Evolutionary conservation across 2,329 filamentous ascomycete species (phyloP), one percentile per base, ranked within the genome.

Genomic region (Balansia obtecta): DNA sequence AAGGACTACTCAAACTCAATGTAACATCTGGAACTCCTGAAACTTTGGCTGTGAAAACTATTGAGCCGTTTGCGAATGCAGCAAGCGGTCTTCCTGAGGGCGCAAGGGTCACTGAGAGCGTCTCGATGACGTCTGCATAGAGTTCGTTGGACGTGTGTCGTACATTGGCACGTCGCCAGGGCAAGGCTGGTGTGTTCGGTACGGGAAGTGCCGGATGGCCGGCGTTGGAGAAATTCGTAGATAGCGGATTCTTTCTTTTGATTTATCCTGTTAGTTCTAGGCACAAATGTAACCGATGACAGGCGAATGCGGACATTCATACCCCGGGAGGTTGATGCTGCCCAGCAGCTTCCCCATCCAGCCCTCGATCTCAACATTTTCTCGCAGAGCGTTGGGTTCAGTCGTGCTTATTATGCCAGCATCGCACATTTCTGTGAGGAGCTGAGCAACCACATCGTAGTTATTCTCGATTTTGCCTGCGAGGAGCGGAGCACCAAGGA

Each of bases 371-470:
- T 96, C 90, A 13, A 98, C 88, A 13, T 91, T 75, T 63, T 98
- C 93, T 60, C 88, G 79, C 61, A 98, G 70, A 18, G 90, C 88
- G 71, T 98, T 97, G 10, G 87, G 86, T 66, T 98, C 93, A 1
- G 91, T 96, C 51, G 88, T 95, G 61, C 79, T 86, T 37, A 96
- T 77, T n/a, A 83, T 78, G 15, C 93, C 93, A 40, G 83, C 88
- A 73, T 98, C 93, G 65, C 93, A 96, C 86, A 98, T 95, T 69
- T 98, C 93, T 54, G 83, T 88, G 52, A 97, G 75, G 27, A 98
- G 71, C 69, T 98, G 93, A 16, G 90, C 90, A 34, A 94, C 86
- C 30, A 97, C 84, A 79, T 97, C 88, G 68, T 97, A 97, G 67
- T 82, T 89, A 57, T 75, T 78, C 67, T 96, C 89, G 56, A 98